phyloP scores from a whole-genome alignment of 441 rosid species.

The Rhodomyrtus psidioides region DNA sequence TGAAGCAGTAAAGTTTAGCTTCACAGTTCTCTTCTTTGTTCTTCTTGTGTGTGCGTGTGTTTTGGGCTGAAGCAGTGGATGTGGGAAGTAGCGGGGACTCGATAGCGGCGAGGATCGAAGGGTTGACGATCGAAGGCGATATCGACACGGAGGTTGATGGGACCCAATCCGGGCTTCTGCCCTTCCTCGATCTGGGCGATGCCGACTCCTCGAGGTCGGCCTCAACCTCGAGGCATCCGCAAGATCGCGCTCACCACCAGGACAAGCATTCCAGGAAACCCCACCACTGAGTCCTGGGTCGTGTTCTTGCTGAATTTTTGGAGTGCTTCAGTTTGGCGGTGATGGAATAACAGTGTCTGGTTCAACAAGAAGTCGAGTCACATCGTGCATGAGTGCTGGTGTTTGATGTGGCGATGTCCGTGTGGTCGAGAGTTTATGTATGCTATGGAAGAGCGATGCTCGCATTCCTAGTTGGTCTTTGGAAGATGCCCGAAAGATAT shows the following conservation, averaged over 20 bases:
- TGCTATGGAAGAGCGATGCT: neutral
- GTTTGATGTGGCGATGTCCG: neutral
- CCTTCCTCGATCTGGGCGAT: slow-evolving; percentile 19
- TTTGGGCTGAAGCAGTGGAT: slow-evolving; percentile 29
- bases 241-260: neutral
- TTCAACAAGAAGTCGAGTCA: neutral
- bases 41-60: neutral
- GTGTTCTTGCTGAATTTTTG: neutral
- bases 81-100: slow-evolving; percentile 33
- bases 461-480: neutral
- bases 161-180: slow-evolving; percentile 62
- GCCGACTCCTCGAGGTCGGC: neutral
- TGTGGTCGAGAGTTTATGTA: neutral
- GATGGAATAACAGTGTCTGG: neutral
- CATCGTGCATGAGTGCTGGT: neutral
- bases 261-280: slow-evolving; percentile 24
- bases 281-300: neutral
- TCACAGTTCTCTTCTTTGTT: neutral
- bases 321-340: neutral
- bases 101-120: slow-evolving; percentile 49
- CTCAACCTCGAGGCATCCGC: neutral
- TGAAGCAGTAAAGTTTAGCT: neutral
- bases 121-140: slow-evolving; percentile 69
- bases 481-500: no score
- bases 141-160: slow-evolving; percentile 59